These are phyloP conservation scores for Pontederia paniculata DNA, from an alignment of 176 grass and related monocot genomes.

Conservation along the genomic window DNA sequence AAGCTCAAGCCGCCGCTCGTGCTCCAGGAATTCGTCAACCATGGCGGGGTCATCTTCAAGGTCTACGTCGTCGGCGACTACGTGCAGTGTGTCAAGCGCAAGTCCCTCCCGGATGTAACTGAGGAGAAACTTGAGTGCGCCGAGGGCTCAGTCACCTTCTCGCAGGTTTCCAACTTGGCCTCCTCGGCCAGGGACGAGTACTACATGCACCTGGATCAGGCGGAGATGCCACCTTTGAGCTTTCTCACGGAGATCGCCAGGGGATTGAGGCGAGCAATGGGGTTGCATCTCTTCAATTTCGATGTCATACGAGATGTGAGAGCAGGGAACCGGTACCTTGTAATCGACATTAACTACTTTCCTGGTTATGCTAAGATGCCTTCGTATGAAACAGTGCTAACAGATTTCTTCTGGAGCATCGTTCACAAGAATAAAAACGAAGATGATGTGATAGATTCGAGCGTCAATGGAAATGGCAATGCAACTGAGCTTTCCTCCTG, in stretches of 20 bases:
- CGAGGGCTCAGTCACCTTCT: slow-evolving; percentile 65
- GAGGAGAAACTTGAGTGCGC: slow-evolving; percentile 34
- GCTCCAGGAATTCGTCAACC: slow-evolving; percentile 92
- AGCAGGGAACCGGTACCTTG: slow-evolving; percentile 55
- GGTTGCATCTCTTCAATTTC: slow-evolving; percentile 81
- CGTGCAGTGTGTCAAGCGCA: slow-evolving; percentile 78
- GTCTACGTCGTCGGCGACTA: slow-evolving; percentile 69
- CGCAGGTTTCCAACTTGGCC: slow-evolving; percentile 74
- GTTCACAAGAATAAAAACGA: slow-evolving; percentile 31
- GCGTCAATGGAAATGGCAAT: too few species aligned
- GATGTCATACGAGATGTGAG: slow-evolving; percentile 72
- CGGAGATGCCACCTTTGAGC: slow-evolving; percentile 38
- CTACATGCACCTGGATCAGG: slow-evolving; percentile 45
- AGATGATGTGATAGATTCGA: too few species aligned
- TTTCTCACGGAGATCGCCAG: slow-evolving; percentile 58
- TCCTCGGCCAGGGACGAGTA: slow-evolving; percentile 25
- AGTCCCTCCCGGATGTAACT: slow-evolving; percentile 72
- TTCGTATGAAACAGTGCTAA: slow-evolving; percentile 51
- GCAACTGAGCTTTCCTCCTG: too few species aligned
- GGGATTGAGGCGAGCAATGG: slow-evolving; percentile 57
- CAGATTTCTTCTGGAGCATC: slow-evolving; percentile 69
- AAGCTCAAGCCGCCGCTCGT: slow-evolving; percentile 77
- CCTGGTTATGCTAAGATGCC: slow-evolving; percentile 89
- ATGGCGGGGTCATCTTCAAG: slow-evolving; percentile 91
- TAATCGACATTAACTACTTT: slow-evolving; percentile 93